These are phyloP conservation scores for Fusarium zealandicum DNA, from an alignment of 2,329 filamentous ascomycete genomes.

Conservation along the genomic window DNA sequence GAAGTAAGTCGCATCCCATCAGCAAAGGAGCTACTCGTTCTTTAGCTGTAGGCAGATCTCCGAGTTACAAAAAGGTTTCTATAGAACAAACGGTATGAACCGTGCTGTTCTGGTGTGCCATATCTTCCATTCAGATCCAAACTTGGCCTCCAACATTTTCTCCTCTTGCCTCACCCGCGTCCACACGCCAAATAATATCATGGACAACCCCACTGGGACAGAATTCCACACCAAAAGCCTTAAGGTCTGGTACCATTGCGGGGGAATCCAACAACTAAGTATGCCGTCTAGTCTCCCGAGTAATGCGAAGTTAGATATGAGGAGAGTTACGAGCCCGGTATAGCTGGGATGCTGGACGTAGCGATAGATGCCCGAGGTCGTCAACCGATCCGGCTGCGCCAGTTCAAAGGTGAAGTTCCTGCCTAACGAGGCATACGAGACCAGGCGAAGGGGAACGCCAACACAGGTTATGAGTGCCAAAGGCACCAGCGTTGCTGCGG, in stretches of 20 bases:
- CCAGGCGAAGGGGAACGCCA: conserved; percentile 44
- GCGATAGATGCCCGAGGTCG: conserved; percentile 56
- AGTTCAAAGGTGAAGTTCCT: conserved; percentile 62
- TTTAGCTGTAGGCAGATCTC: too few relatives aligned
- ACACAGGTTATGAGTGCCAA: conserved; percentile 44
- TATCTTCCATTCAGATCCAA: conserved; percentile 56
- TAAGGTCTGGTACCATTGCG: conserved; percentile 14
- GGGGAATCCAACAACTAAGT: conserved; percentile 50
- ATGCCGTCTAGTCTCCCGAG: conserved; percentile 50
- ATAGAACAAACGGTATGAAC: conserved; percentile 51
- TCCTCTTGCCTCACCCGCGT: conserved; percentile 58
- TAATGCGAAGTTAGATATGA: conserved; percentile 43
- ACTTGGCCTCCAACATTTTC: conserved; percentile 54
- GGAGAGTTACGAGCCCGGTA: conserved; percentile 50
- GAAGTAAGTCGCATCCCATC: too few relatives aligned
- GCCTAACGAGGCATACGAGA: conserved; percentile 55
- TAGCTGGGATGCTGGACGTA: conserved; percentile 63
- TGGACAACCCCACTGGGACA: background rate
- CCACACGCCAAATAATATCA: conserved; percentile 39
- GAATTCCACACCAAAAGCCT: conserved; percentile 8
- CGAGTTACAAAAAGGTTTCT: background rate
- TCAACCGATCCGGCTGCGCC: conserved; percentile 53
- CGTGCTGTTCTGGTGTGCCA: conserved; percentile 57
- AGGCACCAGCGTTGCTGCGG: conserved; percentile 45
- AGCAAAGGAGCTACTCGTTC: too few relatives aligned